Conservation (phyloP, 2,329 filamentous ascomycete genomes). For the Phaeosphaeria sp. region DNA sequence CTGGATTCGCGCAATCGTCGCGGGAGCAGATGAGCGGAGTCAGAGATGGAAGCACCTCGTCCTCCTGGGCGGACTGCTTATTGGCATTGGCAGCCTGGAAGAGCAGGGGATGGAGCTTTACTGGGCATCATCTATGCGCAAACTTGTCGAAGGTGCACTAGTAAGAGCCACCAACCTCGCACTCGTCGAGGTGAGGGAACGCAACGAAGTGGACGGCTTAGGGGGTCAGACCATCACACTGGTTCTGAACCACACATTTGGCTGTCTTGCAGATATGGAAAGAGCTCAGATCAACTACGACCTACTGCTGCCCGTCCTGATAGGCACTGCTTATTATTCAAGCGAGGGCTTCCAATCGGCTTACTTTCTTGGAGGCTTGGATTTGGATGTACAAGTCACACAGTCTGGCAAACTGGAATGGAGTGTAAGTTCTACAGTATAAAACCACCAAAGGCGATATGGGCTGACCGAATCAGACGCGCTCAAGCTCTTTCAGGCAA, state of each 20-base stretch:
- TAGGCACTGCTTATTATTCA: conserved; percentile 71
- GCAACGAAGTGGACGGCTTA: conserved; percentile 59
- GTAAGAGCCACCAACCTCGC: conserved; percentile 79
- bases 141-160: conserved; percentile 74
- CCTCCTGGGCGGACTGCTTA: conserved; percentile 77
- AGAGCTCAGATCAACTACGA: conserved; percentile 69
- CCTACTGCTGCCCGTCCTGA: conserved; percentile 70
- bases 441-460: neutral
- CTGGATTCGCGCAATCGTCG: conserved; percentile 65
- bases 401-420: conserved; percentile 65
- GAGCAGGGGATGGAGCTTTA: conserved; percentile 61
- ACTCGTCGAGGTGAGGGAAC: conserved; percentile 62
- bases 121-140: conserved; percentile 67
- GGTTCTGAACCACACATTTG: conserved; percentile 78
- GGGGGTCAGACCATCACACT: conserved; percentile 64
- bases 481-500: conserved; percentile 65
- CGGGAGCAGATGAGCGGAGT: conserved; percentile 66
- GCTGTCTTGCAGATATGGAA: conserved; percentile 68
- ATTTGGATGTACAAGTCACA: conserved; percentile 68
- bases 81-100: conserved; percentile 67
- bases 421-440: conserved; percentile 49
- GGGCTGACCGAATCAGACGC: conserved; percentile 37
- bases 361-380: conserved; percentile 74
- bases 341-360: conserved; percentile 77
- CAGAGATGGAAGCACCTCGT: conserved; percentile 83